A percentile compares a stretch with the other conserved stretches of the same genome.
Evolutionary conservation across 1,139 yeast genomes (phyloP).

Genomic region (Nadsonia starkeyi-henricii): DNA sequence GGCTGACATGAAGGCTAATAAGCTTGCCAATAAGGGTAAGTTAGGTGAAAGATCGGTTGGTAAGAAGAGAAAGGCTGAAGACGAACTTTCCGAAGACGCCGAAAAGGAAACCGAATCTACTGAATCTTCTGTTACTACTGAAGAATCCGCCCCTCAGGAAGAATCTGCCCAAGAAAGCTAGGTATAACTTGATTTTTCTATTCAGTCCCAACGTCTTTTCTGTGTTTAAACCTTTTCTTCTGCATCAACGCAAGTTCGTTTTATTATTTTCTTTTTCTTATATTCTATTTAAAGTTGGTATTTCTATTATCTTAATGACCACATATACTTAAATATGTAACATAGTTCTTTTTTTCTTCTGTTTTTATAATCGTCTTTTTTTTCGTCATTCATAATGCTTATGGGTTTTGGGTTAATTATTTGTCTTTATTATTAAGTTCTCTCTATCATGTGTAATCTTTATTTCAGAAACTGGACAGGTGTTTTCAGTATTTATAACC

Average conservation of each 20-base stretch:
- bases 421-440: not conserved
- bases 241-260: not conserved
- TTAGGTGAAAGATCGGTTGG: conserved; percentile 17
- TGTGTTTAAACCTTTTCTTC: not conserved
- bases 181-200: not conserved
- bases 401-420: not conserved
- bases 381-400: conserved; percentile 1
- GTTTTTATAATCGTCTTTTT: not conserved
- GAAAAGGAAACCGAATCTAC: conserved; percentile 8
- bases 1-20: conserved; percentile 7
- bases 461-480: too few relatives aligned
- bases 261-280: not conserved
- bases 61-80: conserved; percentile 9
- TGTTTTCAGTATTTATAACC: too few relatives aligned
- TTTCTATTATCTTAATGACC: not conserved
- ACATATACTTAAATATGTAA: not conserved
- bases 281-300: not conserved
- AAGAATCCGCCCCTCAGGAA: not conserved
- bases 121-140: not conserved
- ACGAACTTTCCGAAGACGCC: conserved; percentile 7
- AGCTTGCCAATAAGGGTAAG: conserved; percentile 14
- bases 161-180: conserved; percentile 3
- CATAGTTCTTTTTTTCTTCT: not conserved
- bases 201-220: not conserved
- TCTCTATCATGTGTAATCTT: not conserved